Evolutionary conservation across 1,284 basidiomycete genomes (phyloP), one percentile per base, ranked within the genome.

Genomic region (Ganoderma meredithae): DNA sequence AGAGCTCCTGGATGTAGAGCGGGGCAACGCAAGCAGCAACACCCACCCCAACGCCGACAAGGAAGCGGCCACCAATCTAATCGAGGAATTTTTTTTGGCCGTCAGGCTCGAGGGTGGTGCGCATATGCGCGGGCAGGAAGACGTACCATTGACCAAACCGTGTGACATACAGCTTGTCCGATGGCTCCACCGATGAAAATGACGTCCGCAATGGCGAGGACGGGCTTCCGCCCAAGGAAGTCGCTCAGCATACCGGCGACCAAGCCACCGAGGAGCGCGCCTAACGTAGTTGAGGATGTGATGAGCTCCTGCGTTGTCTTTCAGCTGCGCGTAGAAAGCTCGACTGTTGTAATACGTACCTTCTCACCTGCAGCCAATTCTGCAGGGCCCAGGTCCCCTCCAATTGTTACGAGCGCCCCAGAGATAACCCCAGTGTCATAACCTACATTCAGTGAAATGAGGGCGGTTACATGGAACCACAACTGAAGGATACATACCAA

Each of bases 361-460:
- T 93, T 93, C 78, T 94, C 88, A 53, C 84, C 82, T 71, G 88
- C 84, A 0, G 88, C 88, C 13, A 95, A 82, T 10, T 77, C 76
- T 17, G 80, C 77, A 12, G 89, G 83, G 3, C 91, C 91, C 33
- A 95, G 83, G 74, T 94, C 92, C 2, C 83, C 82, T 0, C 87
- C 85, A 69, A 95, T 93, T 8, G 87, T 89, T 19, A 95, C 91
- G 43, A 94, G 83, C 17, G 92, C 89, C 40, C 92, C 92, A 69
- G 90, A 91, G 41, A 94, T 91, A 17, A 93, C 91, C 52, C 92
- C 92, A 2, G 93, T 94, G 76, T 94, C 93, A 75, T 94, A 94
- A 33, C 92, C 90, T 92, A 68, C 10, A 65, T n/a, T n/a, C 22
- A 25, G 66, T 31, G 2, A 12, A 44, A 22, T 64, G 52, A 12